phyloP scores from a whole-genome alignment of 768 basidiomycete genomes.

The Hypholoma fasciculare region DNA sequence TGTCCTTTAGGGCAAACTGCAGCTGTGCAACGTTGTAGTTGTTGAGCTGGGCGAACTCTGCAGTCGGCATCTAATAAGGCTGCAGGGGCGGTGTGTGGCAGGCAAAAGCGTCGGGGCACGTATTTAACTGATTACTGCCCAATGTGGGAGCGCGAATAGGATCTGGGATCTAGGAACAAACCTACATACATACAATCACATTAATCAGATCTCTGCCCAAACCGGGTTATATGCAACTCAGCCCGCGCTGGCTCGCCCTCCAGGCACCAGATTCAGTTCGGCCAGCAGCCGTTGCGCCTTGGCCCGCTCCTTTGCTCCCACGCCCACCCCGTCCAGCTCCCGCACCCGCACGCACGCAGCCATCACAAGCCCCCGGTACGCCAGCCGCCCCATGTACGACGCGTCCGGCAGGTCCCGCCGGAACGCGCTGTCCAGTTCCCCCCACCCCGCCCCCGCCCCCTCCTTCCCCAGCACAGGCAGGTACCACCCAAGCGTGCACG shows the following conservation, averaged over 20 bases:
- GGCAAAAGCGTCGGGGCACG: conserved; percentile 10
- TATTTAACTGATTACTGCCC: conserved; percentile 24
- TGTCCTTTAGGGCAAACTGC: conserved; percentile 52
- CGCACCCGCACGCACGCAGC: conserved; percentile 62
- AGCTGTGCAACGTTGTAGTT: conserved; percentile 65
- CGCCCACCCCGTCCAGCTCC: conserved; percentile 84
- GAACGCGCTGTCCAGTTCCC: conserved; percentile 81
- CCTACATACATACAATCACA: conserved; percentile 22
- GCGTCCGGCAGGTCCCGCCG: conserved; percentile 88
- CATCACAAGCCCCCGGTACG: conserved; percentile 90
- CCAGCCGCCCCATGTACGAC: conserved; percentile 82
- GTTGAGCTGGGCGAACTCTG: conserved; percentile 51
- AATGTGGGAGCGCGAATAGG: conserved; percentile 19
- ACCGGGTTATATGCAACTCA: conserved; percentile 24
- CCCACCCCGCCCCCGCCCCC: conserved; percentile 56
- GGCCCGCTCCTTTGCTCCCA: conserved; percentile 79
- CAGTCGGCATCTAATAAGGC: conserved; percentile 50
- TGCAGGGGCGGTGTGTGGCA: conserved; percentile 17
- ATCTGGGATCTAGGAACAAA: conserved; percentile 26
- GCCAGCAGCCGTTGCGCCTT: conserved; percentile 75
- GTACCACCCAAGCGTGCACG: conserved; percentile 95
- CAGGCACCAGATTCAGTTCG: conserved; percentile 22
- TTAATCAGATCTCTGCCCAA: conserved; percentile 25
- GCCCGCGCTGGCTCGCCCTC: conserved; percentile 15
- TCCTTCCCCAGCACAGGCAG: conserved; percentile 80